Evolutionary conservation across 306 rosid species (phyloP).

Genomic region (Cucurbita moschata): DNA sequence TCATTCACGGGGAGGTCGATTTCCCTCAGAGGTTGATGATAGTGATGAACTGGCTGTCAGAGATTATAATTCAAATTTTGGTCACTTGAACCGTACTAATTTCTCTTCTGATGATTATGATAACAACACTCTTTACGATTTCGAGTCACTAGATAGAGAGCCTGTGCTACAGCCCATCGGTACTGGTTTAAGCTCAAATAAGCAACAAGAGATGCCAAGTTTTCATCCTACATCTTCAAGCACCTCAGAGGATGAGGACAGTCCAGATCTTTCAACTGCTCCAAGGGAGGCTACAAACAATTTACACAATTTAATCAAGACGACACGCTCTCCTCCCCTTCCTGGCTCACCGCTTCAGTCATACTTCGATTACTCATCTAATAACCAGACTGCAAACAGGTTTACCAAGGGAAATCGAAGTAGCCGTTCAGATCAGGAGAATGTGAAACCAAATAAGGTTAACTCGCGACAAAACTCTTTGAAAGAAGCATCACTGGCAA

Average conservation of each 20-base stretch:
- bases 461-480: constrained; percentile 60
- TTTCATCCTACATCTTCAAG: constrained; percentile 60
- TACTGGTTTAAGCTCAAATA: constrained; percentile 30
- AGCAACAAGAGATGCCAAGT: constrained; percentile 53
- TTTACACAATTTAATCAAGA: constrained; percentile 27
- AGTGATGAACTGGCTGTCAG: constrained; percentile 20
- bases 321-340: constrained; percentile 40
- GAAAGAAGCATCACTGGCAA: constrained; percentile 60
- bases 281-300: constrained; percentile 28
- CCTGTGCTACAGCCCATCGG: constrained; percentile 28
- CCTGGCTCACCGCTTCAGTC: constrained; percentile 70
- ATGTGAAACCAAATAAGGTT: constrained; percentile 44
- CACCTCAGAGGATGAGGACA: constrained; percentile 65
- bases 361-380: constrained; percentile 47
- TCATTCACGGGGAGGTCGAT: constrained; percentile 24
- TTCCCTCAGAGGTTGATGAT: constrained; percentile 18
- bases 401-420: constrained; percentile 62
- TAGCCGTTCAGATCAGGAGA: constrained; percentile 65
- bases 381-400: constrained; percentile 37
- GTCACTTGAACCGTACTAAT: constrained; percentile 33
- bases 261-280: constrained; percentile 33
- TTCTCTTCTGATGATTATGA: constrained; percentile 86
- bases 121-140: constrained; percentile 66
- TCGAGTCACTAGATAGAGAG: constrained; percentile 67
- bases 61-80: constrained; percentile 20